phyloP scores from a whole-genome alignment of 192 early-diverging fungal genomes.

The Linnemannia elongata region DNA sequence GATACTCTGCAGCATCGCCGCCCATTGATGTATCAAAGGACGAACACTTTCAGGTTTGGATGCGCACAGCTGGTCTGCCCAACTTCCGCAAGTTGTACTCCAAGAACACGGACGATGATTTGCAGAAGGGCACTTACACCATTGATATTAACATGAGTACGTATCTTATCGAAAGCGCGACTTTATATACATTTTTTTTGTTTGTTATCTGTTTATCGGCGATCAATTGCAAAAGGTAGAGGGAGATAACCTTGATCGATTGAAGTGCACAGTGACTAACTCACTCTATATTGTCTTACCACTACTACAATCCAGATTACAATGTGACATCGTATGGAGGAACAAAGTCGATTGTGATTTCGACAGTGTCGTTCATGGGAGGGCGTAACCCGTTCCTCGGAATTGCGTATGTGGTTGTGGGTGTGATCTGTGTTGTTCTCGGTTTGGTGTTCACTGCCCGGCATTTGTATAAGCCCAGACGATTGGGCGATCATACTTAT shows the following conservation, averaged over 20 bases:
- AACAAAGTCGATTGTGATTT: slow-evolving; percentile 95
- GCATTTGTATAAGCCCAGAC: slow-evolving; percentile 95
- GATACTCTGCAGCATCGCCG: slow-evolving; percentile 65
- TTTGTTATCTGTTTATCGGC: slow-evolving; percentile 27
- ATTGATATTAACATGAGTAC: slow-evolving; percentile 83
- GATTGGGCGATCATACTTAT: slow-evolving; percentile 97
- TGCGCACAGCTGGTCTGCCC: slow-evolving; percentile 96
- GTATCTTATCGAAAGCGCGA: slow-evolving; percentile 23
- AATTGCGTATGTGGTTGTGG: slow-evolving; percentile 93
- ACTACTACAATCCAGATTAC: slow-evolving; percentile 71
- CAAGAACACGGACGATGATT: slow-evolving; percentile 70
- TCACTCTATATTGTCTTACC: not conserved
- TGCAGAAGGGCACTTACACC: slow-evolving; percentile 79
- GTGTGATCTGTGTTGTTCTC: slow-evolving; percentile 89
- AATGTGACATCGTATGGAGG: slow-evolving; percentile 90
- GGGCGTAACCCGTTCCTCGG: slow-evolving; percentile 98
- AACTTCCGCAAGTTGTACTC: slow-evolving; percentile 97
- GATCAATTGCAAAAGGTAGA: not conserved
- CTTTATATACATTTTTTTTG: slow-evolving; percentile 12
- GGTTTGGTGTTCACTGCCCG: slow-evolving; percentile 90
- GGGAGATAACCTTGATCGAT: not conserved
- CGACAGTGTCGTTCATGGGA: slow-evolving; percentile 94
- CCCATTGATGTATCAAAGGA: slow-evolving; percentile 73
- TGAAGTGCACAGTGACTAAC: not conserved
- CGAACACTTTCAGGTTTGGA: slow-evolving; percentile 98